Percentiles rank a stretch among this genome's conserved stretches.
phyloP scores from a whole-genome alignment of 768 basidiomycete species.

The Leccinellum luteum region DNA sequence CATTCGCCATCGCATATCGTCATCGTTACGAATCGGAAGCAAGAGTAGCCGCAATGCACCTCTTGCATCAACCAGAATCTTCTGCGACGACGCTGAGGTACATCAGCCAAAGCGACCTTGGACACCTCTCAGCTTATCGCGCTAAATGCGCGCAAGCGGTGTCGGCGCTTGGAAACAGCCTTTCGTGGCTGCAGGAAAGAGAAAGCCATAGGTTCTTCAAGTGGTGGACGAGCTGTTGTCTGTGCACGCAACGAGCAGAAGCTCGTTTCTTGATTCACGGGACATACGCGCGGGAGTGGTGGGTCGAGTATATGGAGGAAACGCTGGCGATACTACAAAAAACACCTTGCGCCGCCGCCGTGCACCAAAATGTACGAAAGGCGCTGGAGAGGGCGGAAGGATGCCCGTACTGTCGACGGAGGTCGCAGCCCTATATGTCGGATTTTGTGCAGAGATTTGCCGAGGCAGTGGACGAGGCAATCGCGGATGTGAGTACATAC shows the following conservation, averaged over 20 bases:
- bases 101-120: constrained; percentile 11
- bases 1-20: constrained; percentile 36
- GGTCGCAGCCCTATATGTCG: constrained; percentile 16
- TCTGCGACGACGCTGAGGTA: background rate
- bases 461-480: constrained; percentile 17
- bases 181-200: constrained; percentile 23
- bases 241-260: constrained; percentile 21
- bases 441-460: constrained; percentile 25
- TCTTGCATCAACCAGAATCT: constrained; percentile 22
- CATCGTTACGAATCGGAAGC: constrained; percentile 31
- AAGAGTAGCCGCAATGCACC: constrained; percentile 25
- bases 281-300: constrained; percentile 30
- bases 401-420: constrained; percentile 21
- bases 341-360: constrained; percentile 23
- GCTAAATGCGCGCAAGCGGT: constrained; percentile 18
- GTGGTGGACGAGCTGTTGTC: constrained; percentile 31
- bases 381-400: constrained; percentile 17
- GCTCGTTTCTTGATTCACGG: constrained; percentile 25
- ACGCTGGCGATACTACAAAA: constrained; percentile 18
- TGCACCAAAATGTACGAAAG: constrained; percentile 12
- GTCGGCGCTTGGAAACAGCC: constrained; percentile 16
- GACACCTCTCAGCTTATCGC: constrained; percentile 20
- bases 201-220: constrained; percentile 24
- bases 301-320: constrained; percentile 32
- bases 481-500: constrained; percentile 18